Evolutionary conservation across 1,284 basidiomycete genomes (phyloP), one percentile per base, ranked within the genome.

Genomic region (Fomitiporia mediterranea): DNA sequence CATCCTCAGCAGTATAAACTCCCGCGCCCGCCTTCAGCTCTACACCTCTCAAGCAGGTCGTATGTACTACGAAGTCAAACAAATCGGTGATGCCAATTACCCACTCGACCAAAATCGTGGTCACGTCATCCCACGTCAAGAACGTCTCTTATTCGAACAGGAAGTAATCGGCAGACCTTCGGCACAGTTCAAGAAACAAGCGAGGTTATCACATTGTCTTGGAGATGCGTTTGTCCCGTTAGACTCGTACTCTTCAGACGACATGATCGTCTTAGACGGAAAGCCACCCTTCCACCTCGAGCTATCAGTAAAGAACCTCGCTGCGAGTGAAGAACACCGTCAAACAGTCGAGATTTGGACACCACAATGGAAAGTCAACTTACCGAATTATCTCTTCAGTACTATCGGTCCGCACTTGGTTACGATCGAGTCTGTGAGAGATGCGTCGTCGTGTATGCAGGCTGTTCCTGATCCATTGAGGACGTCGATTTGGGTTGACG

Each of bases 21-120:
- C 83, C 13, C 81, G 79, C 19, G 89, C 91, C 6, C 81, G 91
- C 34, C 85, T 98, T 67, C 91, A 94, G 62, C 78, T 98, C 23
- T 85, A 84, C 56, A 94, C 91, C 0, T 80, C 83, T 0, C 80
- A 80, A 35, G 78, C 91, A 1, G 94, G 94, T 2, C 80, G 84
- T 55, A 89, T 95, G 67, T 87, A 82, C 65, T 98, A 98, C 69
- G 86, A 91, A 67, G 86, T 99, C 61, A 84, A 88, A 61, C 87
- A 90, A 64, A 82, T 98, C 19, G 89, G 88, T 7, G 96, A 99
- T 68, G 78, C 85, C 0, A 82, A 89, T n/a, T 98, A 97, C 70
- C 85, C 89, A 6, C 75, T 88, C 34, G 75, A 77, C 13, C 82
- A 83, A 63, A 79, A 83, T 69, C 78, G 76, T 63, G 73, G 78